Conservation (phyloP, 2,329 filamentous ascomycete genomes). For the Fusarium musae region DNA sequence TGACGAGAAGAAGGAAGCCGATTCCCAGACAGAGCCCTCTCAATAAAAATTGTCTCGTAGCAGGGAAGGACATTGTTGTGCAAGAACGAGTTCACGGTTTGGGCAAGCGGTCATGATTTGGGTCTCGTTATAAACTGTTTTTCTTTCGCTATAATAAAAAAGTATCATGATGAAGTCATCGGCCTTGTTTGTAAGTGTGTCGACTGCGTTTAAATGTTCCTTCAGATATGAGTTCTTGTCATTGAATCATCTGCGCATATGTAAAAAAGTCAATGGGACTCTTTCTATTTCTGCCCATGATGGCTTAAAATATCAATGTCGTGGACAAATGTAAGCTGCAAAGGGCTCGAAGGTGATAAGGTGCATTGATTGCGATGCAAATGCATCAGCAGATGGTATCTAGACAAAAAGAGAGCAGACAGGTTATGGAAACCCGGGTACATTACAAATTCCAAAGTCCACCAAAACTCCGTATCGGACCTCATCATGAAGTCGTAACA, state of each 20-base stretch:
- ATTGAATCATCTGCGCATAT: background rate
- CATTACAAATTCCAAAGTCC: slow-evolving; percentile 31
- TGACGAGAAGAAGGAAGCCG: slow-evolving; percentile 32
- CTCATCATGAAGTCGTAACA: slow-evolving; percentile 15
- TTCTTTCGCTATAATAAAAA: slow-evolving; percentile 21
- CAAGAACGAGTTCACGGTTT: slow-evolving; percentile 39
- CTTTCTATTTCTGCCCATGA: background rate
- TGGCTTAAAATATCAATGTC: background rate
- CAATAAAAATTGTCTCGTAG: slow-evolving; percentile 27
- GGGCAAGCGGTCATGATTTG: slow-evolving; percentile 40
- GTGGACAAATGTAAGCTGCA: background rate
- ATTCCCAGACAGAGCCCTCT: slow-evolving; percentile 9
- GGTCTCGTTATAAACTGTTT: slow-evolving; percentile 28
- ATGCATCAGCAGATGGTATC: slow-evolving; percentile 41
- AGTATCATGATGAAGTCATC: background rate
- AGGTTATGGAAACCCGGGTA: slow-evolving; percentile 14
- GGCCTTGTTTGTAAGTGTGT: background rate
- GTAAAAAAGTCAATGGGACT: background rate
- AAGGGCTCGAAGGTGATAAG: slow-evolving; percentile 5
- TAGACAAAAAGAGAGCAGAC: slow-evolving; percentile 41
- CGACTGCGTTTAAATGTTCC: background rate
- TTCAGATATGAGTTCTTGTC: background rate
- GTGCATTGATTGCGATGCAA: slow-evolving; percentile 23
- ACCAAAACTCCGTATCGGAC: slow-evolving; percentile 38
- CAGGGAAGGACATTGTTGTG: slow-evolving; percentile 24